Evolutionary conservation across 2,329 filamentous ascomycete genomes (phyloP), one percentile per base, ranked within the genome.

Genomic region (Xylaria sp.): DNA sequence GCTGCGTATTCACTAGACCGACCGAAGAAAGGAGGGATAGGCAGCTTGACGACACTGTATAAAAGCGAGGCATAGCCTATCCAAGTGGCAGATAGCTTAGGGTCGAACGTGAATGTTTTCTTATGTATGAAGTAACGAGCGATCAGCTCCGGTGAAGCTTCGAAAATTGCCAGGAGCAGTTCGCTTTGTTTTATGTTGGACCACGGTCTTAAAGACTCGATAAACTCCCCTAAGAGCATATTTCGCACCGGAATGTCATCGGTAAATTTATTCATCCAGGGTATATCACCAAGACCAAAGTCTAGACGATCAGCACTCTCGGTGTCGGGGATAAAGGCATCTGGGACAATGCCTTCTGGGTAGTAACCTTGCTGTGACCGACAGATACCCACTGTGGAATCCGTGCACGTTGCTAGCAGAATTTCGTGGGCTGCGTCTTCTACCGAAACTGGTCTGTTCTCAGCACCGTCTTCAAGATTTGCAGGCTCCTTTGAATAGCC

Each of bases 1-100:
- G 83, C 79, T 27, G 89, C 87, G 69, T 88, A 90, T 47, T 83
- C 84, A 13, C 86, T 84, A 45, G 83, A 83, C 72, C 89, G 87
- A 13, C 93, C 93, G 75, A 95, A 93, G 67, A 86, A 87, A 29
- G 82, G 76, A 1, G 94, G 94, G 1, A 97, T 83, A 1, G 90
- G 88, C 39, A 96, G 82, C 64, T 90, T 87, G 51, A 97, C 89
- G 0, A 90, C 88, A 67, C 91, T 92, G 78, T 96, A 97, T 5
- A 99, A 81, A 69, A 98, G 93, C 0, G 94, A 89, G 0, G 94
- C 93, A 76, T 96, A 97, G 47, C 95, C 94, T 72, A 98, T 92
- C 96, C 96, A 99, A 0, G 94, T 96, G 50, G 94, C 90, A 2
- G 94, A 96, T 5, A 96, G 85, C 76, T 97, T 98, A 0, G 96